phyloP scores from a whole-genome alignment of 345 rosid species.

The Ricinus communis region DNA sequence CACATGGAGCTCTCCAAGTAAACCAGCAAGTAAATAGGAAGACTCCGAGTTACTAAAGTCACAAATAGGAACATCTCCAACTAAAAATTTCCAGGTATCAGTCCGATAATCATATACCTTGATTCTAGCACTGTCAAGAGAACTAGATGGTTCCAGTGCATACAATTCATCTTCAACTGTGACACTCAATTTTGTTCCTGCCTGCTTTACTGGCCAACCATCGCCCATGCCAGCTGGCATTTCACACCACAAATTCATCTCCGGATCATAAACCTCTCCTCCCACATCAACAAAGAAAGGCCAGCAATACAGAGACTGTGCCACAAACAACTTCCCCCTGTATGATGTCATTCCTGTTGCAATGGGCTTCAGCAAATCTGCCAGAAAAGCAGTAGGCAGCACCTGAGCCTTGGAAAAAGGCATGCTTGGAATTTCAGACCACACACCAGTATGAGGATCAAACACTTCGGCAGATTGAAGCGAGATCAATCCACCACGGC shows the following conservation, averaged over 20 bases:
- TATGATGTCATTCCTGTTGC: slow-evolving; percentile 95
- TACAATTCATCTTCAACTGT: slow-evolving; percentile 69
- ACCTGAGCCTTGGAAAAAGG: slow-evolving; percentile 79
- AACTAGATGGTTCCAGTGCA: slow-evolving; percentile 76
- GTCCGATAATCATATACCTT: slow-evolving; percentile 79
- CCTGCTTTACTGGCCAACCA: slow-evolving; percentile 93
- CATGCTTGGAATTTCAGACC: slow-evolving; percentile 87
- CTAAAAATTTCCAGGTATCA: slow-evolving; percentile 81
- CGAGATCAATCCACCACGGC: slow-evolving; percentile 64
- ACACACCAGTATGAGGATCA: slow-evolving; percentile 52
- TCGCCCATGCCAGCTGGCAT: slow-evolving; percentile 96
- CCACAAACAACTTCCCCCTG: slow-evolving; percentile 76
- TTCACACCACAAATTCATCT: slow-evolving; percentile 66
- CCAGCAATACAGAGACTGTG: slow-evolving; percentile 90
- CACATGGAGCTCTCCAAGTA: slow-evolving; percentile 80
- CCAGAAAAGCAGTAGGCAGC: slow-evolving; percentile 74
- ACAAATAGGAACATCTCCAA: slow-evolving; percentile 63
- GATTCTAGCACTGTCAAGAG: slow-evolving; percentile 58
- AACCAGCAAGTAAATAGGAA: slow-evolving; percentile 80
- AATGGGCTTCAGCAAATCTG: slow-evolving; percentile 77
- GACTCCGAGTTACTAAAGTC: slow-evolving; percentile 63
- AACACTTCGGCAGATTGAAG: slow-evolving; percentile 90
- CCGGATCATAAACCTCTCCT: slow-evolving; percentile 83
- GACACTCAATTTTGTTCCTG: slow-evolving; percentile 78
- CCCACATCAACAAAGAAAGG: slow-evolving; percentile 94